A percentile compares a stretch with the other conserved stretches of the same genome.
Evolutionary conservation across 768 basidiomycete genomes (phyloP).

Genomic region (Lactarius vividus): DNA sequence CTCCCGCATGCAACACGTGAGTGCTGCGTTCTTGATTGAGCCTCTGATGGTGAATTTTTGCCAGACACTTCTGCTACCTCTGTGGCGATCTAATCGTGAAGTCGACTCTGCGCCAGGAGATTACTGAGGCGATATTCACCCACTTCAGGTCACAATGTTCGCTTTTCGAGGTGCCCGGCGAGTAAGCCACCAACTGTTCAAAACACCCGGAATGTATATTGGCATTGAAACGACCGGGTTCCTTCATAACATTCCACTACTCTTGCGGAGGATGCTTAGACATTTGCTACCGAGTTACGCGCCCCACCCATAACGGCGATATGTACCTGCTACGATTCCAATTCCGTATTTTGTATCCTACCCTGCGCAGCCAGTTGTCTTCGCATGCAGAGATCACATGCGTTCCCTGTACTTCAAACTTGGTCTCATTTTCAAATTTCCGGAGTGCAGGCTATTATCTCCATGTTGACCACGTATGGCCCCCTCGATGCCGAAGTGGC

Average conservation of each 20-base stretch:
- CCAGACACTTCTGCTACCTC: too few species aligned
- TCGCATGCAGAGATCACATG: not conserved
- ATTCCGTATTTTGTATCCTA: not conserved
- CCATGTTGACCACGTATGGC: not conserved
- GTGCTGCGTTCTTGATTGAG: not conserved
- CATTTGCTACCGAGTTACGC: not conserved
- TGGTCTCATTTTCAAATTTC: not conserved
- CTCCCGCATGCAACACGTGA: conserved; percentile 53
- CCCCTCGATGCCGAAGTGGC: too few species aligned
- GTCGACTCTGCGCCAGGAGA: too few species aligned
- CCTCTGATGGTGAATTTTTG: not conserved
- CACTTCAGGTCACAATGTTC: too few species aligned
- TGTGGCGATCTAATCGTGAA: too few species aligned
- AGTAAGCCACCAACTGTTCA: not conserved
- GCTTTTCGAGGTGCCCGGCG: too few species aligned
- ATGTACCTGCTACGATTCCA: not conserved
- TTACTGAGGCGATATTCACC: too few species aligned
- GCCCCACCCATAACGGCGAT: not conserved
- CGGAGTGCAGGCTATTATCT: not conserved
- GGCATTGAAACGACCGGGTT: not conserved
- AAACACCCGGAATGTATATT: not conserved
- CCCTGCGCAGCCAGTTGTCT: not conserved
- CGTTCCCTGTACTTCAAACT: not conserved
- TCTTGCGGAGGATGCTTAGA: not conserved
- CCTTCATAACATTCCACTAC: not conserved